Conservation (phyloP, 495 filamentous ascomycete species). For the Achaetomiella virescens region DNA sequence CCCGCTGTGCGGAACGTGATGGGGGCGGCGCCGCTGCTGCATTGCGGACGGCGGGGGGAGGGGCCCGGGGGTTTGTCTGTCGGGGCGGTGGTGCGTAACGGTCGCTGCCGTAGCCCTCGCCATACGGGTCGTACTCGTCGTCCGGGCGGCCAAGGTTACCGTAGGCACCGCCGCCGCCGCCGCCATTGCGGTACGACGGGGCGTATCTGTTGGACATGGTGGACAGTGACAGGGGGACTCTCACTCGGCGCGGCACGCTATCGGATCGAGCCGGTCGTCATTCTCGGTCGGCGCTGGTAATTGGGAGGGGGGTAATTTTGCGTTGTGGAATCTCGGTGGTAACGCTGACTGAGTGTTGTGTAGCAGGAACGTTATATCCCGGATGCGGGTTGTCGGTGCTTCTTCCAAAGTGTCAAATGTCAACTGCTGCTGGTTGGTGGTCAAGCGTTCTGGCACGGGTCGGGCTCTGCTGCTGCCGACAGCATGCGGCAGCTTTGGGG, state of each 20-base stretch:
- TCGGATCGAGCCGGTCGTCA: conserved; percentile 18
- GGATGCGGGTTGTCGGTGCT: no score
- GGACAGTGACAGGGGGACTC: background rate
- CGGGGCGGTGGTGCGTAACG: conserved; percentile 27
- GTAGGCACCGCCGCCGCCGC: conserved; percentile 18
- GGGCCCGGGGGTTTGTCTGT: conserved; percentile 23
- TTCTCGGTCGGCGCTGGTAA: conserved; percentile 3
- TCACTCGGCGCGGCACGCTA: conserved; percentile 8
- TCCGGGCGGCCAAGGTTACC: conserved; percentile 25
- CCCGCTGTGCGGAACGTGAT: conserved; percentile 23
- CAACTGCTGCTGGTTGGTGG: no score
- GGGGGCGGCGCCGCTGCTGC: conserved; percentile 24
- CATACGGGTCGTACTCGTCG: conserved; percentile 43
- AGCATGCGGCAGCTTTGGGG: no score
- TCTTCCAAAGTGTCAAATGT: no score
- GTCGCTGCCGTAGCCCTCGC: conserved; percentile 40
- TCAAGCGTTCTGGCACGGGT: no score
- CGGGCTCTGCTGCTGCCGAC: no score
- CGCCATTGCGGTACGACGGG: conserved; percentile 36
- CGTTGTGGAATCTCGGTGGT: background rate
- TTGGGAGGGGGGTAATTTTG: background rate
- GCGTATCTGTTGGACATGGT: conserved; percentile 41
- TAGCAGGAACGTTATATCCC: background rate
- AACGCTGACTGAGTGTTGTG: background rate
- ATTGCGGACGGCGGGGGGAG: conserved; percentile 5